A percentile compares a stretch with the other conserved stretches of the same genome.
These are phyloP conservation scores for Eimeria maxima DNA, from an alignment of 169 alveolate species.

Conservation along the genomic window DNA sequence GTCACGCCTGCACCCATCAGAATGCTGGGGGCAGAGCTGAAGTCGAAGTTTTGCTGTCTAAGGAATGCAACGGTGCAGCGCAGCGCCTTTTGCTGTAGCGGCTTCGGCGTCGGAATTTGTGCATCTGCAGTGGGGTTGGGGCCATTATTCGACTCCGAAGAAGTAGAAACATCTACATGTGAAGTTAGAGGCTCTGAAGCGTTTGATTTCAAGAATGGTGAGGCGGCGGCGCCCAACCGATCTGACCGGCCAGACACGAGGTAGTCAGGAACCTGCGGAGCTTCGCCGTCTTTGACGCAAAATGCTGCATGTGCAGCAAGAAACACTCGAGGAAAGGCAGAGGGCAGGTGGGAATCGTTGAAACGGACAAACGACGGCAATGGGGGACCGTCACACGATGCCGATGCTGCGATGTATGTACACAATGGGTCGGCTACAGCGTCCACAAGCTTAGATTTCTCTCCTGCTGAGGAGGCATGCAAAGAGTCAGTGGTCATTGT, in stretches of 20 bases:
- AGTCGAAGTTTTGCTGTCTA: conserved; percentile 6
- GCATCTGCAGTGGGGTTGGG: not conserved
- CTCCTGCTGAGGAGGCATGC: not conserved
- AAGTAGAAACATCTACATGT: not conserved
- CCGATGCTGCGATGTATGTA: conserved; percentile 63
- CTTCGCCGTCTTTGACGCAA: conserved; percentile 74
- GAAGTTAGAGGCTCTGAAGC: not conserved
- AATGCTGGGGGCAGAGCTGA: not conserved
- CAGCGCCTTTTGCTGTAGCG: conserved; percentile 26
- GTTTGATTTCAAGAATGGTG: not conserved
- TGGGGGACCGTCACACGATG: conserved; percentile 64
- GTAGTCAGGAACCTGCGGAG: conserved; percentile 80
- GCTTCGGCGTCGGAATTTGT: not conserved
- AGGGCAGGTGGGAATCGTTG: conserved; percentile 65
- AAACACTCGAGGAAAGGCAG: conserved; percentile 34
- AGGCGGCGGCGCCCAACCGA: not conserved
- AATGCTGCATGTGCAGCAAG: conserved; percentile 81
- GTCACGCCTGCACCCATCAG: not conserved
- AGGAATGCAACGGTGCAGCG: conserved; percentile 26
- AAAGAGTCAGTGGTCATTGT: not conserved
- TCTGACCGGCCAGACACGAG: not conserved
- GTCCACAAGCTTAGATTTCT: not conserved
- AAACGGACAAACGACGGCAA: conserved; percentile 73
- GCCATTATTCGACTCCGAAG: not conserved
- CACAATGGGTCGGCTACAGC: not conserved